Evolutionary conservation across 2,329 filamentous ascomycete genomes (phyloP).

Genomic region (Pseudogymnoascus sp.): DNA sequence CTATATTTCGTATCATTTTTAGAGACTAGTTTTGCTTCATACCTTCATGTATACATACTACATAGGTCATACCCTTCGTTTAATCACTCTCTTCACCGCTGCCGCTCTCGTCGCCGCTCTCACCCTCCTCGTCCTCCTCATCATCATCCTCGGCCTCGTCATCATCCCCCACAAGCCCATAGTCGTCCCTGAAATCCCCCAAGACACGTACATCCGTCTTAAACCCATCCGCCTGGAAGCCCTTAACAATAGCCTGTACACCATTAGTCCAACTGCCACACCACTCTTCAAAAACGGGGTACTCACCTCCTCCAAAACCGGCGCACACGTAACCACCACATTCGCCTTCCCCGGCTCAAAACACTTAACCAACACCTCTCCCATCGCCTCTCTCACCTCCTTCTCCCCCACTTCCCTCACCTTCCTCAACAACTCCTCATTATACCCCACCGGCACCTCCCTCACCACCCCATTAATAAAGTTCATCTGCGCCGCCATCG

Average conservation of each 20-base stretch:
- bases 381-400: conserved; percentile 68
- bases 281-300: conserved; percentile 10
- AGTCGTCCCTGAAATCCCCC: conserved; percentile 79
- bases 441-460: conserved; percentile 69
- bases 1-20: not conserved
- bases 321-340: conserved; percentile 79
- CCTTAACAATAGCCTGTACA: conserved; percentile 61
- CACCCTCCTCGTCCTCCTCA: conserved; percentile 22
- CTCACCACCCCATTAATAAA: conserved; percentile 77
- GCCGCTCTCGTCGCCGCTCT: conserved; percentile 16
- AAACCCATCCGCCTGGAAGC: conserved; percentile 70
- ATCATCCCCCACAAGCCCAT: conserved; percentile 64
- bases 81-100: conserved; percentile 10
- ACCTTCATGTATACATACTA: not conserved
- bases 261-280: not conserved
- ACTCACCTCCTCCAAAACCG: conserved; percentile 73
- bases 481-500: conserved; percentile 70
- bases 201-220: conserved; percentile 66
- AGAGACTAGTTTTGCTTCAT: not conserved
- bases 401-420: conserved; percentile 69
- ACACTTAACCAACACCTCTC: conserved; percentile 66
- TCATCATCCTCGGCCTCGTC: conserved; percentile 40
- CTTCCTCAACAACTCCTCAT: conserved; percentile 64
- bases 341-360: conserved; percentile 78
- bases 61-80: not conserved